phyloP scores from a whole-genome alignment of 257 asterid species.

The Leonotis leonurus region DNA sequence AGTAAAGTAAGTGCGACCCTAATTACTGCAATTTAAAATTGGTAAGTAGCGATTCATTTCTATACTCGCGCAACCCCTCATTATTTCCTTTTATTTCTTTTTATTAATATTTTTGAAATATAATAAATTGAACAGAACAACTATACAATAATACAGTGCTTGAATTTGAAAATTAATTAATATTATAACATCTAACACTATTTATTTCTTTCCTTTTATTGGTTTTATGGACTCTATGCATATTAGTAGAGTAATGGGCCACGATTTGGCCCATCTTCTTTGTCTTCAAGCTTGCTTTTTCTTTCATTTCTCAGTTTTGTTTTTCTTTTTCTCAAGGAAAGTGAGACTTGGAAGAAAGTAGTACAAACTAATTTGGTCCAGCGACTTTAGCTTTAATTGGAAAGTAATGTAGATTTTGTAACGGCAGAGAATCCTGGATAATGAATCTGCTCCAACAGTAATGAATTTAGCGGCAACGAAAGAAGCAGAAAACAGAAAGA shows the following conservation, averaged over 20 bases:
- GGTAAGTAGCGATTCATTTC: neutral
- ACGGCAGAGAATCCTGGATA: slow-evolving; percentile 19
- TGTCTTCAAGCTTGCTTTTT: too few relatives aligned
- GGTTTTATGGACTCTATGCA: neutral
- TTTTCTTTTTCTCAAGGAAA: too few relatives aligned
- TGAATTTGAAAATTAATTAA: neutral
- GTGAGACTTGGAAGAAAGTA: too few relatives aligned
- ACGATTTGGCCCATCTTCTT: too few relatives aligned
- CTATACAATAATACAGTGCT: neutral
- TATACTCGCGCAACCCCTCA: too few relatives aligned
- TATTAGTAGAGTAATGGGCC: neutral
- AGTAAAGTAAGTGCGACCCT: neutral
- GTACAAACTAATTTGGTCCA: too few relatives aligned
- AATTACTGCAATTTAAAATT: neutral
- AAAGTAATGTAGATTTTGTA: neutral
- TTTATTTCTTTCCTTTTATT: neutral
- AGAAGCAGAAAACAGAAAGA: neutral
- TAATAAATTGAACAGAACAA: neutral
- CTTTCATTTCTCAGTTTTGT: too few relatives aligned
- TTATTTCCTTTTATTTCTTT: too few relatives aligned
- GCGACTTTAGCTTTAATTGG: slow-evolving; percentile 9
- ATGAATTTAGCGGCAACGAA: slow-evolving; percentile 12
- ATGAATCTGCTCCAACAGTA: slow-evolving; percentile 11
- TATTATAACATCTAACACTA: neutral
- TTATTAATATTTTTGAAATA: neutral